Conservation (phyloP, 2,329 filamentous ascomycete species). For the Blastomyces silverae region DNA sequence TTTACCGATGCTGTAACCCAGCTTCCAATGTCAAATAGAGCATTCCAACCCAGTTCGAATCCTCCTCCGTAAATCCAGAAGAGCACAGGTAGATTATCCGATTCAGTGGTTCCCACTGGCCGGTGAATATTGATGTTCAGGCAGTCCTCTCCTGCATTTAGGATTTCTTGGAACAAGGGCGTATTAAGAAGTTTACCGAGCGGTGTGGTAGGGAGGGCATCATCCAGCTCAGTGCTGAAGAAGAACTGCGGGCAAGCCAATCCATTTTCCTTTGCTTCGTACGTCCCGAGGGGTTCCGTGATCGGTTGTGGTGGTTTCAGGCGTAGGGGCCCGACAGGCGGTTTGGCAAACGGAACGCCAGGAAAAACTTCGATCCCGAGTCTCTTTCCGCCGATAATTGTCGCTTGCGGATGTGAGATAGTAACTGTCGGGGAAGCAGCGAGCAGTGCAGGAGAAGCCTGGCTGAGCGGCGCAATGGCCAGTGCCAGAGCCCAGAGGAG, state of each 20-base stretch:
- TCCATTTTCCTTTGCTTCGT: constrained; percentile 53
- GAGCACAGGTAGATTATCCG: constrained; percentile 56
- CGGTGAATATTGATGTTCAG: constrained; percentile 55
- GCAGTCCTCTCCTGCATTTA: constrained; percentile 57
- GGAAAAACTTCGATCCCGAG: constrained; percentile 59
- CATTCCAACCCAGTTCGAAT: constrained; percentile 44
- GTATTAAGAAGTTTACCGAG: constrained; percentile 49
- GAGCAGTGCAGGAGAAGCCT: constrained; percentile 35
- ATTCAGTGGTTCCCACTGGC: constrained; percentile 50
- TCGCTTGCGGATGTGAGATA: constrained; percentile 48
- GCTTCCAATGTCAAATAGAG: constrained; percentile 33
- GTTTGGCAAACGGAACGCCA: constrained; percentile 67
- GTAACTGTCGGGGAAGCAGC: constrained; percentile 48
- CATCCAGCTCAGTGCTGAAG: constrained; percentile 46
- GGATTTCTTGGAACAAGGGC: constrained; percentile 52
- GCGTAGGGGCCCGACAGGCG: constrained; percentile 59
- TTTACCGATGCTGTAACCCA: constrained; percentile 37
- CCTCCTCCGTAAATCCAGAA: constrained; percentile 66
- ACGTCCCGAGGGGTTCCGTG: constrained; percentile 51
- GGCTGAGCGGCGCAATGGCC: constrained; percentile 3
- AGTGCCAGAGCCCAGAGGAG: neutral
- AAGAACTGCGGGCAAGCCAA: constrained; percentile 67
- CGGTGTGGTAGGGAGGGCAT: constrained; percentile 38
- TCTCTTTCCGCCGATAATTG: constrained; percentile 43
- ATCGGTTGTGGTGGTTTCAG: constrained; percentile 62